Evolutionary conservation across 2,329 filamentous ascomycete species (phyloP).

Genomic region (Monosporascus sp.): DNA sequence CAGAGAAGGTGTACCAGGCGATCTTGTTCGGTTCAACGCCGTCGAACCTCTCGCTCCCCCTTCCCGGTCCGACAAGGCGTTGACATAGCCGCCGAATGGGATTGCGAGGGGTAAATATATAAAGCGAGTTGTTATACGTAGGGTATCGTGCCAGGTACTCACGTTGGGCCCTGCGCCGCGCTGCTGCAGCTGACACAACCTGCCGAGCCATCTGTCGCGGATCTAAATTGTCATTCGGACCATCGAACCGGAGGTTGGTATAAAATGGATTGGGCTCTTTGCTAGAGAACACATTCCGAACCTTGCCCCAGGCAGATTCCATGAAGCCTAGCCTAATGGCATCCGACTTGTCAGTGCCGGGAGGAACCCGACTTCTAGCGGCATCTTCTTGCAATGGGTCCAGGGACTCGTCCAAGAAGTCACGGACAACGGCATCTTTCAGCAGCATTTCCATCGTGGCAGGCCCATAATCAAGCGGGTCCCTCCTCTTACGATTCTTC

Average conservation of each 20-base stretch:
- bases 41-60: slow-evolving; percentile 81
- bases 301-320: slow-evolving; percentile 56
- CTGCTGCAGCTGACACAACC: slow-evolving; percentile 77
- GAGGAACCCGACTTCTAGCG: slow-evolving; percentile 30
- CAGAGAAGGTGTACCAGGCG: slow-evolving; percentile 89
- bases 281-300: slow-evolving; percentile 52
- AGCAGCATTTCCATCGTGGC: slow-evolving; percentile 94
- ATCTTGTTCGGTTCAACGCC: slow-evolving; percentile 84
- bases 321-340: slow-evolving; percentile 54
- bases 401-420: slow-evolving; percentile 79
- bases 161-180: slow-evolving; percentile 80
- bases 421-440: slow-evolving; percentile 90
- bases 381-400: slow-evolving; percentile 37
- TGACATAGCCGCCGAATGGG: slow-evolving; percentile 80
- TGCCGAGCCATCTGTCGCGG: slow-evolving; percentile 85
- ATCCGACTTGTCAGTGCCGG: slow-evolving; percentile 31
- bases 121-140: slow-evolving; percentile 88
- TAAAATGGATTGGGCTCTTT: slow-evolving; percentile 94
- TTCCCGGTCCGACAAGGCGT: slow-evolving; percentile 82
- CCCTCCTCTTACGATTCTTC: slow-evolving; percentile 57
- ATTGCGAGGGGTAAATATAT: slow-evolving; percentile 76
- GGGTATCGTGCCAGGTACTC: slow-evolving; percentile 86
- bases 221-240: slow-evolving; percentile 73
- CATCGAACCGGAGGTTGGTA: slow-evolving; percentile 64
- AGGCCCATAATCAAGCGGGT: slow-evolving; percentile 87